Percentiles rank a stretch among this genome's conserved stretches.
Conservation (phyloP, 2,329 filamentous ascomycete species). For the Neonectria hederae region DNA sequence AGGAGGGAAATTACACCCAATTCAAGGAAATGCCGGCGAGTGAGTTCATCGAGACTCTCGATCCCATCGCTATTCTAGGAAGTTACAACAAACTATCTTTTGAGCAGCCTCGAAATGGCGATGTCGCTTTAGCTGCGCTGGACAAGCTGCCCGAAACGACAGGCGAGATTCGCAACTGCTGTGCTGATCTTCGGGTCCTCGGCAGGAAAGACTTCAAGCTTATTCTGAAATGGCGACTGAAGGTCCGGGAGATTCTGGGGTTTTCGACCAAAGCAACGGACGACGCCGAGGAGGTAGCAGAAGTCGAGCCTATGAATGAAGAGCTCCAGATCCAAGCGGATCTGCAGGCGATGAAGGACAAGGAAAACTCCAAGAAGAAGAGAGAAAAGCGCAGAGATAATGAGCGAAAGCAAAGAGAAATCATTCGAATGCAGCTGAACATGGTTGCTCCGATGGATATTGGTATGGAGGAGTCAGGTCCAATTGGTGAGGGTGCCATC, state of each 20-base stretch:
- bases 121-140: constrained; percentile 87
- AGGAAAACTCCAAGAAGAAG: constrained; percentile 79
- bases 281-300: constrained; percentile 74
- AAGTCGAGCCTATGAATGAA: constrained; percentile 92
- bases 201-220: constrained; percentile 95
- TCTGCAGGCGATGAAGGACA: constrained; percentile 82
- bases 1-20: constrained; percentile 93
- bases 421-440: constrained; percentile 95
- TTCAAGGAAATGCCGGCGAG: constrained; percentile 89
- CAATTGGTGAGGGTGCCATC: constrained; percentile 81
- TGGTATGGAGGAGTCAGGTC: constrained; percentile 86
- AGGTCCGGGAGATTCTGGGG: constrained; percentile 89
- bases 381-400: constrained; percentile 88
- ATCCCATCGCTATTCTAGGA: constrained; percentile 92
- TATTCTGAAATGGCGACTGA: constrained; percentile 88
- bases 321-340: constrained; percentile 92
- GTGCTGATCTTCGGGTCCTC: constrained; percentile 85
- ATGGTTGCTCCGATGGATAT: constrained; percentile 98
- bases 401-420: constrained; percentile 92
- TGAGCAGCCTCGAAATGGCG: constrained; percentile 78
- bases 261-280: constrained; percentile 73
- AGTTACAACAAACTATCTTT: constrained; percentile 87
- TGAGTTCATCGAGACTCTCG: constrained; percentile 92
- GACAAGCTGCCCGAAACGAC: constrained; percentile 89
- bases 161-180: constrained; percentile 80